phyloP scores from a whole-genome alignment of 108 stramenopile species.

The Cyclotella cryptica region DNA sequence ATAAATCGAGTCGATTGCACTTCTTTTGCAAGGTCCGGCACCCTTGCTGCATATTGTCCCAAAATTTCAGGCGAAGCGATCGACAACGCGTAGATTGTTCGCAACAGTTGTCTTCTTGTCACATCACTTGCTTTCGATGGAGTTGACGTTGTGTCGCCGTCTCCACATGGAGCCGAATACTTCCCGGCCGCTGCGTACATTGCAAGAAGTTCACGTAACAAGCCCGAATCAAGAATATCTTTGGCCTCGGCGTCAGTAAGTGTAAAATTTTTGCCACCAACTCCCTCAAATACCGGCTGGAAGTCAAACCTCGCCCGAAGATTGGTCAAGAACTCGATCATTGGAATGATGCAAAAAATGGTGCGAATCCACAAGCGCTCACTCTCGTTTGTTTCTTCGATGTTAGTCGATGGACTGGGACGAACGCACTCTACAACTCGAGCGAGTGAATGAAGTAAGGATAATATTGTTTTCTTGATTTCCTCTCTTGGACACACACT shows the following conservation, averaged over 20 bases:
- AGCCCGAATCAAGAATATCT: slow-evolving; percentile 45
- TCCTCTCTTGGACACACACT: slow-evolving; percentile 52
- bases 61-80: slow-evolving; percentile 36
- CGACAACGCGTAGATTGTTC: slow-evolving; percentile 41
- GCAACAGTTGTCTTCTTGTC: slow-evolving; percentile 41
- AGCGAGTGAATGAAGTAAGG: slow-evolving; percentile 40
- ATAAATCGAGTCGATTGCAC: slow-evolving; percentile 40
- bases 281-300: slow-evolving; percentile 46
- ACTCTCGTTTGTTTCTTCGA: slow-evolving; percentile 3
- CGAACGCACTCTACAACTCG: slow-evolving; percentile 37
- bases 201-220: slow-evolving; percentile 48
- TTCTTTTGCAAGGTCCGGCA: slow-evolving; percentile 51
- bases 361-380: slow-evolving; percentile 41
- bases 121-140: slow-evolving; percentile 27
- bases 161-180: neutral
- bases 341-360: slow-evolving; percentile 44
- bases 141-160: slow-evolving; percentile 4
- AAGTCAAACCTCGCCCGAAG: slow-evolving; percentile 50
- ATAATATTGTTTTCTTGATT: slow-evolving; percentile 39
- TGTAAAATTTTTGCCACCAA: slow-evolving; percentile 23
- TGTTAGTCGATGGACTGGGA: slow-evolving; percentile 5
- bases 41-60: slow-evolving; percentile 41
- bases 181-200: slow-evolving; percentile 26
- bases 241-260: slow-evolving; percentile 47
- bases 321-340: slow-evolving; percentile 50